Conservation (phyloP, 805 yeast species). For the Candida succiphila region DNA sequence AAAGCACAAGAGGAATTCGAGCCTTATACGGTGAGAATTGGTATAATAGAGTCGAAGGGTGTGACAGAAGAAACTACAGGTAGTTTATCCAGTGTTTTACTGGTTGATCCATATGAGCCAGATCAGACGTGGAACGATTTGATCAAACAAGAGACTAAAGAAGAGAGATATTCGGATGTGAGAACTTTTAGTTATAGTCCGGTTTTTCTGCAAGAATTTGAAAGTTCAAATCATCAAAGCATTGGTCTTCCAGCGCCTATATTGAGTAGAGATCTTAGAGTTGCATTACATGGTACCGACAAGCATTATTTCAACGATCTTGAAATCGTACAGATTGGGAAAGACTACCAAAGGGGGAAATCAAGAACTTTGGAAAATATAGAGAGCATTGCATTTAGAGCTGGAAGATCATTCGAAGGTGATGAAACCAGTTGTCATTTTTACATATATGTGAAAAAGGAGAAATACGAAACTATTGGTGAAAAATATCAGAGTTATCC, state of each 20-base stretch:
- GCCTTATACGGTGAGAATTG: slow-evolving; percentile 17
- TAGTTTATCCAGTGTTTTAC: slow-evolving; percentile 16
- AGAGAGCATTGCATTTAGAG: slow-evolving; percentile 1
- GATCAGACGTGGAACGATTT: slow-evolving; percentile 11
- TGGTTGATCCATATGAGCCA: slow-evolving; percentile 20
- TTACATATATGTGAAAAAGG: slow-evolving; percentile 17
- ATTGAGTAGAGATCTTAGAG: slow-evolving; percentile 16
- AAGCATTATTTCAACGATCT: slow-evolving; percentile 18
- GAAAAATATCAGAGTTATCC: slow-evolving; percentile 16
- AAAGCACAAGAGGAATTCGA: slow-evolving; percentile 4
- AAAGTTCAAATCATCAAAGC: slow-evolving; percentile 1
- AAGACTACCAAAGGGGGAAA: slow-evolving; percentile 4
- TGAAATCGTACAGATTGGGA: slow-evolving; percentile 19
- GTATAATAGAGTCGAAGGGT: slow-evolving; percentile 14
- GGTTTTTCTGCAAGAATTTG: not conserved
- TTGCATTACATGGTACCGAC: slow-evolving; percentile 6
- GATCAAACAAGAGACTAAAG: slow-evolving; percentile 4
- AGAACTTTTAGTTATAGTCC: slow-evolving; percentile 1
- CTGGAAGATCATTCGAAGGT: not conserved
- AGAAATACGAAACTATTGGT: slow-evolving; percentile 10
- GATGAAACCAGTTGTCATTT: slow-evolving; percentile 14
- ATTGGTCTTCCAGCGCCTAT: slow-evolving; percentile 20
- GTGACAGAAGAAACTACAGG: slow-evolving; percentile 4
- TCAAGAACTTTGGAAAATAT: slow-evolving; percentile 3
- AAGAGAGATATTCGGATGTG: slow-evolving; percentile 4